A percentile compares a stretch with the other conserved stretches of the same genome.
Conservation (phyloP, 805 yeast genomes). For the Torulaspora microellipsoides region DNA sequence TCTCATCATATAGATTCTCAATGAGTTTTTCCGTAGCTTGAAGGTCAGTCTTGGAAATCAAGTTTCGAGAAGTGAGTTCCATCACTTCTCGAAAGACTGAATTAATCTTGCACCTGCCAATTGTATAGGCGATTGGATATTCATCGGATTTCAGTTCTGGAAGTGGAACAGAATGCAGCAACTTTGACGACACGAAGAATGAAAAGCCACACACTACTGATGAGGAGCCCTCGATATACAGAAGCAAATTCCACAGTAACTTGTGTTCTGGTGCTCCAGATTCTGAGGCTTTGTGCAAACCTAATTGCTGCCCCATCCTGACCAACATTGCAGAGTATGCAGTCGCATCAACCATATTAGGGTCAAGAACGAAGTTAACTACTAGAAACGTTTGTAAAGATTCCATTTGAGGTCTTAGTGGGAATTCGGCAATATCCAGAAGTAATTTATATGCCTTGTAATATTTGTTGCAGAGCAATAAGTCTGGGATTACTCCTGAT, state of each 20-base stretch:
- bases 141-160: slow-evolving; percentile 3
- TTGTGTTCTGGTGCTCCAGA: slow-evolving; percentile 1
- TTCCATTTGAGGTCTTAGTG: slow-evolving; percentile 21
- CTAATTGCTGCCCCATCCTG: slow-evolving; percentile 27
- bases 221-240: slow-evolving; percentile 30
- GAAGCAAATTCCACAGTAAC: slow-evolving; percentile 24
- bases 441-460: slow-evolving; percentile 20
- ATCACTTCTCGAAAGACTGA: slow-evolving; percentile 19
- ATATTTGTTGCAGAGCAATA: slow-evolving; percentile 23
- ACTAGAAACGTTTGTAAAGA: slow-evolving; percentile 22
- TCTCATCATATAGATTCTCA: slow-evolving; percentile 10
- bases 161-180: slow-evolving; percentile 13
- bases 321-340: slow-evolving; percentile 27
- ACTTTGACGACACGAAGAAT: slow-evolving; percentile 16
- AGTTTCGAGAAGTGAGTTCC: slow-evolving; percentile 13
- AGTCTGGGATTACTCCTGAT: slow-evolving; percentile 22
- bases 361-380: slow-evolving; percentile 28
- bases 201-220: slow-evolving; percentile 31
- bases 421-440: slow-evolving; percentile 20
- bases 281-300: slow-evolving; percentile 14
- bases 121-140: slow-evolving; percentile 19
- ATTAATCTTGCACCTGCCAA: slow-evolving; percentile 27
- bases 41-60: slow-evolving; percentile 6
- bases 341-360: slow-evolving; percentile 27
- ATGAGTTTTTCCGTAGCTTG: slow-evolving; percentile 6